Evolutionary conservation across 2,329 filamentous ascomycete species (phyloP), one percentile per base, ranked within the genome.

Genomic region (Dothistroma pini): DNA sequence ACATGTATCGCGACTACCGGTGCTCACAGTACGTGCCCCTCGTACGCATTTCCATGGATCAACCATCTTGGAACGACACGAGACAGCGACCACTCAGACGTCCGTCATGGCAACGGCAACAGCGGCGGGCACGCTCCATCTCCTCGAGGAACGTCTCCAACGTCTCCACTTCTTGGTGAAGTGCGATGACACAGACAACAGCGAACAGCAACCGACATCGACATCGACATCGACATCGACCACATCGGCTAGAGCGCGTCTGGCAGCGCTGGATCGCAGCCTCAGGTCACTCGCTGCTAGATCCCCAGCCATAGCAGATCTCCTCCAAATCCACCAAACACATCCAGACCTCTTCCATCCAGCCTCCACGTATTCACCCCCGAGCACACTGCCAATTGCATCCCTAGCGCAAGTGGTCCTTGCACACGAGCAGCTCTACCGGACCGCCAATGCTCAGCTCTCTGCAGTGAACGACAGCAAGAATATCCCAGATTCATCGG

Each of bases 91-190:
- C 38, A 44, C 7, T 57, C 12, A 51, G 21, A 16, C 8, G 16
- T 63, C 64, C 62, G 61, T 55, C 29, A 54, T 56, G 2, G 50
- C 57, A 11, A 35, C 51, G n/a, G 51, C 63, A 11, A 67, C 63
- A 8, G 61, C 64, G 19, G 61, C 58, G 7, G 61, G 66, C 48
- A 81, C 79, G 1, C 74, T 79, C 55, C 68, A 73, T 5, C 68
- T 78, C 58, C 74, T 82, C 12, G 78, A 81, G 64, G 76, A 76
- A 56, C 75, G 80, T 11, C 68, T 82, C 51, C 72, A 75, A 38
- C 74, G 78, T 4, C 61, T 82, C 32, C 75, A 78, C 54, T 80
- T 78, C 63, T 61, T 77, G 9, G 69, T 81, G 29, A 70, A 76
- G 57, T 79, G 75, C 59, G 71, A 67, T 54, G 49, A 35, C 38